Conservation (phyloP, 768 basidiomycete genomes). For the Serendipita sp. region DNA sequence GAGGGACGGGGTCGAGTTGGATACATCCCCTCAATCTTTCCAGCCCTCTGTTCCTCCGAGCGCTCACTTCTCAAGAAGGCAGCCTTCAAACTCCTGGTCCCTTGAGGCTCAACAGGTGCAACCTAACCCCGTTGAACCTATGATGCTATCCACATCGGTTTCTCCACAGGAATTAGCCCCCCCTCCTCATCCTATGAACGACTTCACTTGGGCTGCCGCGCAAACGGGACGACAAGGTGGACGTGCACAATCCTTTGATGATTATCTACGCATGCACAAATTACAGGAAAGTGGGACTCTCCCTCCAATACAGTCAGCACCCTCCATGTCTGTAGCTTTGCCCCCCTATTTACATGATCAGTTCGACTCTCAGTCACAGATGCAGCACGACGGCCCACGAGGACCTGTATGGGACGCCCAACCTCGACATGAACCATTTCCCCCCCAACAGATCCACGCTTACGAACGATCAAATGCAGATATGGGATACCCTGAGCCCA, state of each 20-base stretch:
- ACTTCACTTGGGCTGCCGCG: background rate
- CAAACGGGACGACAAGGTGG: background rate
- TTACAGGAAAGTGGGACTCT: background rate
- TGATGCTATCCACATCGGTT: background rate
- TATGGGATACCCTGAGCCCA: background rate
- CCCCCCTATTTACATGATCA: background rate
- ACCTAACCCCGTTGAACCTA: too few species aligned
- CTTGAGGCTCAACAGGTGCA: background rate
- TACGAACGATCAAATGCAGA: background rate
- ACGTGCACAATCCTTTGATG: slow-evolving; percentile 2
- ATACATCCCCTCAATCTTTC: background rate
- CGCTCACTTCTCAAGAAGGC: background rate
- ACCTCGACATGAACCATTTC: background rate
- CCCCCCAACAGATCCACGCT: background rate
- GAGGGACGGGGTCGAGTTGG: background rate
- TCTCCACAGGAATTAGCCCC: background rate
- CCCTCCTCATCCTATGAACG: too few species aligned
- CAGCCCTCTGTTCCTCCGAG: background rate
- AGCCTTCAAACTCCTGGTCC: background rate
- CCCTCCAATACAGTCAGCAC: background rate
- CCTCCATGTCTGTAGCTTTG: background rate
- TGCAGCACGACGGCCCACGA: too few species aligned
- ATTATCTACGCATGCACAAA: background rate
- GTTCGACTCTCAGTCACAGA: too few species aligned
- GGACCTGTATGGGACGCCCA: background rate